phyloP scores from a whole-genome alignment of 805 yeast species.

The Lipomyces yamadae region DNA sequence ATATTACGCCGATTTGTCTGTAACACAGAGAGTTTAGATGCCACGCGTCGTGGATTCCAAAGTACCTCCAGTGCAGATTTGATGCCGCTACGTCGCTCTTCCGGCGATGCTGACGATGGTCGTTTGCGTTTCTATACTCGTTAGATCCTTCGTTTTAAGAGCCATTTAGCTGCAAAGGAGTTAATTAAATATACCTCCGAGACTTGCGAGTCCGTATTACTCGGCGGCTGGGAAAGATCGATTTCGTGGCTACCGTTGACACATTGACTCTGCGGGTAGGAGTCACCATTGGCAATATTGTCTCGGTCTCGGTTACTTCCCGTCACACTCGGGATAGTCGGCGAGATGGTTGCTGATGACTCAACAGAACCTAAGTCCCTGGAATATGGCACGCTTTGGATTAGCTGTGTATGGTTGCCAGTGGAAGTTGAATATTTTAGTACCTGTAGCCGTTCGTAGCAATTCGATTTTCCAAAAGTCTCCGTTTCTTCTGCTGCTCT shows the following conservation, averaged over 20 bases:
- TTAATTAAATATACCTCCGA: neutral
- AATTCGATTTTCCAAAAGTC: constrained; percentile 13
- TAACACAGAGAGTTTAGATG: constrained; percentile 6
- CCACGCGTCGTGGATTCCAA: neutral
- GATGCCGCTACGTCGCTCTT: neutral
- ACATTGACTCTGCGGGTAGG: neutral
- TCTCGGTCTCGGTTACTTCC: neutral
- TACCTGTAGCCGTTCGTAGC: constrained; percentile 1
- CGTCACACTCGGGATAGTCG: constrained; percentile 6
- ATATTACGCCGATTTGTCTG: neutral
- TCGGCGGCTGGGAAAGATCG: neutral
- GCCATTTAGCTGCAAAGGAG: neutral
- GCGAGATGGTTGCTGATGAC: constrained; percentile 12
- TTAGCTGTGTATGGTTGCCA: neutral
- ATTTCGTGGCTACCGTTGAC: neutral
- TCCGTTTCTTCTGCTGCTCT: constrained; percentile 22
- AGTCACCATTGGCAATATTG: neutral
- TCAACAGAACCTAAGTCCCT: constrained; percentile 6
- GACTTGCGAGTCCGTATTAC: neutral
- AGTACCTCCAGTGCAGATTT: neutral
- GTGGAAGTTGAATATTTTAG: neutral
- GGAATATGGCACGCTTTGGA: neutral
- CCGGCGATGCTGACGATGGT: neutral
- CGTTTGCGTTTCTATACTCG: neutral
- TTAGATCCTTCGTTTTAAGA: neutral